A percentile compares a stretch with the other conserved stretches of the same genome.
Evolutionary conservation across 1,139 yeast genomes (phyloP).

Genomic region (Hanseniaspora sp.): DNA sequence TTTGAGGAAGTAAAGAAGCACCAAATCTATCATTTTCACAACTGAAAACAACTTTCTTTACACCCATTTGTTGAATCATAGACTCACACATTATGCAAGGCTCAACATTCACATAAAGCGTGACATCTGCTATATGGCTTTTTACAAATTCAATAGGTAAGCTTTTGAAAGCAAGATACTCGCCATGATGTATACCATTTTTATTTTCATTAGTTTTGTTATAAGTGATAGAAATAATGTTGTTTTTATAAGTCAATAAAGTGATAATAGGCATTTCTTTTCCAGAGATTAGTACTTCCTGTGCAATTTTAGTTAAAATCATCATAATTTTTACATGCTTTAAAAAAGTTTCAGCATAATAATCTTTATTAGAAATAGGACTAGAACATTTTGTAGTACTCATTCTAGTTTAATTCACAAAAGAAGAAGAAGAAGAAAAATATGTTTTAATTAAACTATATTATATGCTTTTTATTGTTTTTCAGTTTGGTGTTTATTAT

Average conservation of each 20-base stretch:
- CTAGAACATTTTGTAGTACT: neutral
- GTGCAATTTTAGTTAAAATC: neutral
- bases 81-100: slow-evolving; percentile 99
- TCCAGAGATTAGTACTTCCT: slow-evolving; percentile 8
- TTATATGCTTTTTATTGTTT: too few species aligned
- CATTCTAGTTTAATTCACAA: too few species aligned
- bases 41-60: slow-evolving; percentile 68
- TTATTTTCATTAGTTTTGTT: slow-evolving; percentile 14
- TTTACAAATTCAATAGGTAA: slow-evolving; percentile 27
- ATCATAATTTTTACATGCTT: slow-evolving; percentile 19
- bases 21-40: slow-evolving; percentile 94
- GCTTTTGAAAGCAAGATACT: slow-evolving; percentile 4
- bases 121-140: slow-evolving; percentile 32
- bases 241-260: neutral
- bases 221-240: slow-evolving; percentile 1
- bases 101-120: slow-evolving; percentile 86
- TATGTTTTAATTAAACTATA: too few species aligned
- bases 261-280: slow-evolving; percentile 15
- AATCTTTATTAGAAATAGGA: neutral
- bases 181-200: slow-evolving; percentile 15
- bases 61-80: slow-evolving; percentile 69
- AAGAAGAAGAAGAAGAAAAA: too few species aligned
- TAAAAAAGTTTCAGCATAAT: slow-evolving; percentile 23
- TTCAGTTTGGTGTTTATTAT: too few species aligned
- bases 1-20: slow-evolving; percentile 78